Percentiles rank a stretch among this genome's conserved stretches.
These are phyloP conservation scores for Fusarium ambrosium DNA, from an alignment of 2,329 filamentous ascomycete species.

Conservation along the genomic window DNA sequence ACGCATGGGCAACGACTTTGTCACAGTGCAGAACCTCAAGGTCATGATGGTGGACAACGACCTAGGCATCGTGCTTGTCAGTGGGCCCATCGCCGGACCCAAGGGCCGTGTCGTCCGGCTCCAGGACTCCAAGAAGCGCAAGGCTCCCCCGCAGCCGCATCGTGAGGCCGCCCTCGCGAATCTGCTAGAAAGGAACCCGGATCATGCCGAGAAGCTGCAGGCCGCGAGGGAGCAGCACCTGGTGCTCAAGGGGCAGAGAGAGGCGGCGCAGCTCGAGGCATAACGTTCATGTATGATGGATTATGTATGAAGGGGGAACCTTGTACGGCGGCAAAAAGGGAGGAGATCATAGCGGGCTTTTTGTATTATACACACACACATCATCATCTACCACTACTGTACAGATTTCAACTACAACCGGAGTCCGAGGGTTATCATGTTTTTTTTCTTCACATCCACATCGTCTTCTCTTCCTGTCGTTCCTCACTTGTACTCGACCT, in stretches of 20 bases:
- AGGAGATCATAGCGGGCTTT: constrained; percentile 50
- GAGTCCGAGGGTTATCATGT: constrained; percentile 43
- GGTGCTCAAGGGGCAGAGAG: constrained; percentile 65
- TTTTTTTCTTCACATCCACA: constrained; percentile 27
- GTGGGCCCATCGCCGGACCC: constrained; percentile 87
- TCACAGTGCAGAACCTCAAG: constrained; percentile 92
- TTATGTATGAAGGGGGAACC: constrained; percentile 46
- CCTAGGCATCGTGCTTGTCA: constrained; percentile 89
- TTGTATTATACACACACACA: constrained; percentile 58
- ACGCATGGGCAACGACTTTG: constrained; percentile 90
- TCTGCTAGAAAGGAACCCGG: constrained; percentile 62
- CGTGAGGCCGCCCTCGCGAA: constrained; percentile 60
- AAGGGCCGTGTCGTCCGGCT: constrained; percentile 88
- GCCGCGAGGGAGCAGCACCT: constrained; percentile 65
- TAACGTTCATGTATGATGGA: constrained; percentile 30
- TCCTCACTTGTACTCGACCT: constrained; percentile 50
- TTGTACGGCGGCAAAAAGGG: constrained; percentile 39
- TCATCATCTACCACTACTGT: constrained; percentile 48
- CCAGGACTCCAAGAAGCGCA: constrained; percentile 92
- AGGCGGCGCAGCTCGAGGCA: constrained; percentile 43
- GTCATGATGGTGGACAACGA: constrained; percentile 89
- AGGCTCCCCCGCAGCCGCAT: constrained; percentile 64
- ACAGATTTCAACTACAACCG: constrained; percentile 48
- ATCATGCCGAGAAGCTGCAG: constrained; percentile 61
- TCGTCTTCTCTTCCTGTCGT: background rate